Evolutionary conservation across 352 stramenopile species (phyloP).

Genomic region (Hyaloperonospora arabidopsidis): DNA sequence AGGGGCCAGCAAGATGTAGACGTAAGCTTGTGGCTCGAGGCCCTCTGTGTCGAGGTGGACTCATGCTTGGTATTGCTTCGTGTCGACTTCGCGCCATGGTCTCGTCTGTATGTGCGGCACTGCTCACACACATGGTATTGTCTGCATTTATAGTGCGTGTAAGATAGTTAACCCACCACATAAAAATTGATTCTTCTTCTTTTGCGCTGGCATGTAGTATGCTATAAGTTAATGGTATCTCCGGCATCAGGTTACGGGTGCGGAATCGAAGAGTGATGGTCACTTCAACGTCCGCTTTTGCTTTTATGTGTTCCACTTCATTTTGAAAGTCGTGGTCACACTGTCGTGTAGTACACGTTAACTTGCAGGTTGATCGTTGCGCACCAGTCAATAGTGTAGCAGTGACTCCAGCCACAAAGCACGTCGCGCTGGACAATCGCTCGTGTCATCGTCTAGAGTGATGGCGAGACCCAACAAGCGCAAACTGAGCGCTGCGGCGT

Average conservation of each 20-base stretch:
- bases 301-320: conserved; percentile 14
- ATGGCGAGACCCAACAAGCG: conserved; percentile 55
- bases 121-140: conserved; percentile 2
- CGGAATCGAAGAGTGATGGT: conserved; percentile 21
- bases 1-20: conserved; percentile 29
- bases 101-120: not conserved
- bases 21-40: not conserved
- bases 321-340: not conserved
- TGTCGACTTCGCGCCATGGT: conserved; percentile 2
- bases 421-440: not conserved
- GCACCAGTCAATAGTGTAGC: conserved; percentile 40
- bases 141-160: conserved; percentile 24
- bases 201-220: not conserved
- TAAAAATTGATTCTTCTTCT: conserved; percentile 6
- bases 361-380: conserved; percentile 17
- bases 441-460: conserved; percentile 10
- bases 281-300: conserved; percentile 22
- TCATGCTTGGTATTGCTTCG: conserved; percentile 8
- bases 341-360: conserved; percentile 10
- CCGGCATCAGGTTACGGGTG: too few species aligned
- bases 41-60: not conserved
- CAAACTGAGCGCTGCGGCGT: conserved; percentile 32
- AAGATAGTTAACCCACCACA: conserved; percentile 31
- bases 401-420: not conserved
- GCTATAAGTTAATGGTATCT: too few species aligned